A percentile compares a stretch with the other conserved stretches of the same genome.
phyloP scores from a whole-genome alignment of 148 eudicot species.

The Salicornia ramosissima region DNA sequence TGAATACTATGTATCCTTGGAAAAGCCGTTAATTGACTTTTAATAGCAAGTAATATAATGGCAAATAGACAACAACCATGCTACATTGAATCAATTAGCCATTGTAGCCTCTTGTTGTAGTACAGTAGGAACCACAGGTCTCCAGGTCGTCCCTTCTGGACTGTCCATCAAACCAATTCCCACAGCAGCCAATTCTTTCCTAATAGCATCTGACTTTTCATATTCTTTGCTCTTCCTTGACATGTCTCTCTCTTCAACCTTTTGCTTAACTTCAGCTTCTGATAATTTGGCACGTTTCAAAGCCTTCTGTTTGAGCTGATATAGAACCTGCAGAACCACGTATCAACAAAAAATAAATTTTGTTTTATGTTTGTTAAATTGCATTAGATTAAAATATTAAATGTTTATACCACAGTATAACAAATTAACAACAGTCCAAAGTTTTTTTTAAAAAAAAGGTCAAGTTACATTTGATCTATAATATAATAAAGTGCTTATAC shows the following conservation, averaged over 20 bases:
- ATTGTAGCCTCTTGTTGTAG: slow-evolving; percentile 46
- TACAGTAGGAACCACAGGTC: slow-evolving; percentile 80
- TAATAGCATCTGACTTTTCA: slow-evolving; percentile 72
- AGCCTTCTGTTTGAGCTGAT: slow-evolving; percentile 74
- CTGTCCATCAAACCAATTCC: slow-evolving; percentile 94
- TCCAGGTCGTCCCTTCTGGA: slow-evolving; percentile 84
- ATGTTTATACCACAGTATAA: too few relatives aligned
- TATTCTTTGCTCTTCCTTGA: slow-evolving; percentile 80
- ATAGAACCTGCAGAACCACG: slow-evolving; percentile 42
- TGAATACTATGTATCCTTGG: neutral
- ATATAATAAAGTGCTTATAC: too few relatives aligned
- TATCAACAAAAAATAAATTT: neutral
- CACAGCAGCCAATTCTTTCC: slow-evolving; percentile 71
- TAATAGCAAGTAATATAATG: neutral
- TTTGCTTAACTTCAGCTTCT: slow-evolving; percentile 57
- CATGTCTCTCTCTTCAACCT: slow-evolving; percentile 63
- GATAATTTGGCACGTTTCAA: slow-evolving; percentile 76
- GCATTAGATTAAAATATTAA: too few relatives aligned
- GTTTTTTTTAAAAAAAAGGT: too few relatives aligned
- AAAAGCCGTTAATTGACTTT: neutral
- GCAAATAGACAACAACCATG: neutral
- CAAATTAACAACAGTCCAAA: too few relatives aligned
- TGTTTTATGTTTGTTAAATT: neutral
- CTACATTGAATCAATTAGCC: slow-evolving; percentile 25
- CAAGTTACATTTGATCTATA: neutral